Base-by-base conservation (phyloP, 805 yeast species). In the Candida awuae region DNA sequence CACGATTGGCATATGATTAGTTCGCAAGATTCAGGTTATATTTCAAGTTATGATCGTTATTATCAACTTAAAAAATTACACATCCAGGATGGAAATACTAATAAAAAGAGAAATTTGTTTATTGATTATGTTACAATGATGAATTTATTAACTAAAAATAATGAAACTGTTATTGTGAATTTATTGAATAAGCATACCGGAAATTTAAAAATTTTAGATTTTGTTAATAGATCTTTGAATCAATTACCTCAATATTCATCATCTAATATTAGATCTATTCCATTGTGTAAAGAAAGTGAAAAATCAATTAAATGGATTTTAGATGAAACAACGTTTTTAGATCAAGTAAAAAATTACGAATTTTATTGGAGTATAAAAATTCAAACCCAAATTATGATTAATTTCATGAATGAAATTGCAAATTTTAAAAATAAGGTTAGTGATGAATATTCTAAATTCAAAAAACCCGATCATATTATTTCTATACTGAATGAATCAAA, bases 291-390 rank as follows among this genome's bases (percentile, higher is more conserved):
- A 12, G 32, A 26, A 28, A 12, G 13, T n/a, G 27, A 20, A 10
- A 36, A 36, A 14, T 33, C 25, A 25, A 44, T 53, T 38, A 59
- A 57, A 27, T 59, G 62, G 62, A 38, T 55, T 6, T 33, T 56
- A 16, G 46, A 46, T 29, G 39, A 46, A 6, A 53, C 50, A 19
- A 52, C 47, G 29, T 56, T 59, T 35, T 34, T 27, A 3, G 20
- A 34, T 14, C 59, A 56, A 22, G 23, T 58, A 8, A 32, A 39
- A 13, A 39, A 38, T 15, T 21, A 39, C 3, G 46, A 47, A 12
- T 44, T 43, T 22, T 46, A 53, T 31, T 36, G 41, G 27, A 36
- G 47, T 2, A 34, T 59, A 1, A 35, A 37, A 16, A 26, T 52
- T 17, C 63, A 60, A 42, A n/a, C 51, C 5, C 41, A 50, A 26